A percentile compares a stretch with the other conserved stretches of the same genome.
Evolutionary conservation across 2,329 filamentous ascomycete genomes (phyloP).

Genomic region (Nectriaceae sp.): DNA sequence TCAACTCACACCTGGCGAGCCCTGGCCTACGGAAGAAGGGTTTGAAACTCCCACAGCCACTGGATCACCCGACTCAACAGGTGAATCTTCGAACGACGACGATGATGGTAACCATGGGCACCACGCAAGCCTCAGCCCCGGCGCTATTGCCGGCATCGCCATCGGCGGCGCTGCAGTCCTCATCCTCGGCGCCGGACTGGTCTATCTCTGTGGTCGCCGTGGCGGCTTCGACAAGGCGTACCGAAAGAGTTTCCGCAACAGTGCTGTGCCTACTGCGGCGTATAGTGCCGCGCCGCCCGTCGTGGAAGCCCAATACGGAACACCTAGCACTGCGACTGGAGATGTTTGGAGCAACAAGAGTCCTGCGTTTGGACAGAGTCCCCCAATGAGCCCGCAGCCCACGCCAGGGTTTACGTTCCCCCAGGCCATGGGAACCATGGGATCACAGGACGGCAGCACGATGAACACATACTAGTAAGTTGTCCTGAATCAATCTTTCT

Average conservation of each 20-base stretch:
- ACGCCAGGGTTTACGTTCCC: slow-evolving; percentile 21
- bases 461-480: slow-evolving; percentile 32
- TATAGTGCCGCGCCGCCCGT: slow-evolving; percentile 11
- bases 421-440: slow-evolving; percentile 11
- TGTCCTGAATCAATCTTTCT: not conserved
- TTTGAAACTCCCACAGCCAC: slow-evolving; percentile 15
- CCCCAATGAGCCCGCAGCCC: slow-evolving; percentile 37
- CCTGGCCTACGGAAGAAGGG: slow-evolving; percentile 51
- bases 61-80: slow-evolving; percentile 2
- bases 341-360: slow-evolving; percentile 24
- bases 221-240: slow-evolving; percentile 32
- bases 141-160: slow-evolving; percentile 61
- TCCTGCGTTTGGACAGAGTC: slow-evolving; percentile 33
- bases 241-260: slow-evolving; percentile 27
- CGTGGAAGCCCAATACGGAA: slow-evolving; percentile 16
- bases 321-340: slow-evolving; percentile 17
- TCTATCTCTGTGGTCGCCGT: slow-evolving; percentile 50
- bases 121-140: slow-evolving; percentile 30
- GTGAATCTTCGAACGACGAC: slow-evolving; percentile 7
- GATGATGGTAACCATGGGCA: slow-evolving; percentile 7
- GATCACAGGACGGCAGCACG: slow-evolving; percentile 20
- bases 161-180: slow-evolving; percentile 52
- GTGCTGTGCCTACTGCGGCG: not conserved
- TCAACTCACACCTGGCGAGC: slow-evolving; percentile 58
- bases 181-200: slow-evolving; percentile 43